Conservation (phyloP, 768 basidiomycete species). For the Suillus plorans region DNA sequence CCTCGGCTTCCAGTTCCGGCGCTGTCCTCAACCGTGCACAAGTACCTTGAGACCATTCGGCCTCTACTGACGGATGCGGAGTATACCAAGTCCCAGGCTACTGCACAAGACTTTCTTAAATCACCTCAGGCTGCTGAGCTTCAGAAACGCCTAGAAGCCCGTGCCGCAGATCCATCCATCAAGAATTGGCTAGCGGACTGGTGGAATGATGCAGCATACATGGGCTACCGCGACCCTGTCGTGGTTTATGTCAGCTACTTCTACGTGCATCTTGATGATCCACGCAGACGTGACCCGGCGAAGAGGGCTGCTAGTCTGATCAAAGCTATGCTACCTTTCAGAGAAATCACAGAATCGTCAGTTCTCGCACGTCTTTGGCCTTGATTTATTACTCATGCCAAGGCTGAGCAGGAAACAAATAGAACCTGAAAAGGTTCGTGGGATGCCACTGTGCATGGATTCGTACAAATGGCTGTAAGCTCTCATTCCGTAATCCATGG, state of each 20-base stretch:
- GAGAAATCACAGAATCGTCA: conserved; percentile 80
- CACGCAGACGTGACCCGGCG: conserved; percentile 50
- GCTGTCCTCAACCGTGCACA: conserved; percentile 76
- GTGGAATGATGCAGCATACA: conserved; percentile 96
- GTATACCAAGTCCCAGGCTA: conserved; percentile 54
- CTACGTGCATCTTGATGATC: conserved; percentile 82
- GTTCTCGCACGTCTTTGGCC: conserved; percentile 22
- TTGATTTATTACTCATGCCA: not conserved
- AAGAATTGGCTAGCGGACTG: conserved; percentile 93
- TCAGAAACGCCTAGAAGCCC: conserved; percentile 73
- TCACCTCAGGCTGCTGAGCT: conserved; percentile 71
- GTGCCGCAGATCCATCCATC: conserved; percentile 58
- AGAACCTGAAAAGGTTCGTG: conserved; percentile 84
- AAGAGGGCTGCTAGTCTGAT: conserved; percentile 79
- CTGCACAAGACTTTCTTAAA: conserved; percentile 65
- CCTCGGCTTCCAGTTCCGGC: conserved; percentile 83
- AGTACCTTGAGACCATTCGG: conserved; percentile 84
- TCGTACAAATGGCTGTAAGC: conserved; percentile 93
- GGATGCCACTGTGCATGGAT: conserved; percentile 80
- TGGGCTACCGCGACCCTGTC: conserved; percentile 87
- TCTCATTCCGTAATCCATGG: not conserved
- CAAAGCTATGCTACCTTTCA: conserved; percentile 84
- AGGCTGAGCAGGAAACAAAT: conserved; percentile 55
- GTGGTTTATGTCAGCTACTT: conserved; percentile 95
- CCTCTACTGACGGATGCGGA: conserved; percentile 72